phyloP scores from a whole-genome alignment of 352 stramenopile species.

The Phytophthora sp. region DNA sequence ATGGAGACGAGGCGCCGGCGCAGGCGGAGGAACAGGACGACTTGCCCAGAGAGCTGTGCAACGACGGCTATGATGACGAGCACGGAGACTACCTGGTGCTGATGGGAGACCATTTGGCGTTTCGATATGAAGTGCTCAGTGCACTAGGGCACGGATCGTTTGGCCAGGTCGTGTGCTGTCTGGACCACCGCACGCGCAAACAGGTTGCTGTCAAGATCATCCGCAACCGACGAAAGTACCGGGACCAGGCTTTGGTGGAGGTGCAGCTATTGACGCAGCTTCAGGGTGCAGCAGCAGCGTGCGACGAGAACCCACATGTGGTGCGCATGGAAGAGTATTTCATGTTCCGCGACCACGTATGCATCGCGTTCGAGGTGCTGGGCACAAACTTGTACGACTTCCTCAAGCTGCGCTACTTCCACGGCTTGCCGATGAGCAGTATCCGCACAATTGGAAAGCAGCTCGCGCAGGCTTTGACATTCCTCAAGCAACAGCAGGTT shows the following conservation, averaged over 20 bases:
- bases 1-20: slow-evolving; percentile 17
- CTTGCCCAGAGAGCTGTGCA: slow-evolving; percentile 56
- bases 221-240: slow-evolving; percentile 96
- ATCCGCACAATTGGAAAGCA: slow-evolving; percentile 91
- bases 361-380: slow-evolving; percentile 97
- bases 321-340: slow-evolving; percentile 95
- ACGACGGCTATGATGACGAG: slow-evolving; percentile 96
- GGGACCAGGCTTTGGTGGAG: slow-evolving; percentile 95
- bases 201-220: slow-evolving; percentile 98
- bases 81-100: slow-evolving; percentile 97
- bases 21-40: slow-evolving; percentile 15
- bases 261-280: slow-evolving; percentile 91
- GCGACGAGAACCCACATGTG: slow-evolving; percentile 63
- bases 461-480: slow-evolving; percentile 80
- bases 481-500: slow-evolving; percentile 84
- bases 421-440: slow-evolving; percentile 90
- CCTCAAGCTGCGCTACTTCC: slow-evolving; percentile 95
- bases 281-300: slow-evolving; percentile 29
- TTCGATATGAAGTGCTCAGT: slow-evolving; percentile 95
- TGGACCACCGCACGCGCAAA: slow-evolving; percentile 80
- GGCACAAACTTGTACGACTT: slow-evolving; percentile 97
- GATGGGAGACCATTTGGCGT: slow-evolving; percentile 92
- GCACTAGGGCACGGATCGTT: slow-evolving; percentile 98
- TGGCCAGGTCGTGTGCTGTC: slow-evolving; percentile 97
- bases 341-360: slow-evolving; percentile 94